Conservation (phyloP, 768 basidiomycete genomes). For the Suillus hirtellus region DNA sequence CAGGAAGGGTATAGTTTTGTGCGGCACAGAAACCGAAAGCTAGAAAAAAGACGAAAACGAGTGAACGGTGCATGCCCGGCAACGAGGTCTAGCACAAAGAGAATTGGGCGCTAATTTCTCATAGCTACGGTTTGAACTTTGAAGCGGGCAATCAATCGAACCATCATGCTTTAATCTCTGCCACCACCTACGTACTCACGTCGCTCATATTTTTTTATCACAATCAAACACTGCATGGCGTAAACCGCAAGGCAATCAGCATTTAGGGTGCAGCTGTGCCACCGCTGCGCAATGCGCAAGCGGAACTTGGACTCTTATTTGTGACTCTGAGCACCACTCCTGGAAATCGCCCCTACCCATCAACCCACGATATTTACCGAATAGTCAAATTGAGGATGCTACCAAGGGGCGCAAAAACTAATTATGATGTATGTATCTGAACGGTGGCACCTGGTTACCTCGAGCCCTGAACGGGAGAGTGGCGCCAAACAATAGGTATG, state of each 20-base stretch:
- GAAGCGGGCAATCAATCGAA: neutral
- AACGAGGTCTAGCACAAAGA: conserved; percentile 1
- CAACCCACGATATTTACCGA: neutral
- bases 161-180: neutral
- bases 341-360: neutral
- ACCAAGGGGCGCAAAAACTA: neutral
- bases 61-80: conserved; percentile 4
- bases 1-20: neutral
- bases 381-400: neutral
- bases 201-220: neutral
- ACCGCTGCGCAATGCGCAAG: neutral
- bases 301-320: neutral
- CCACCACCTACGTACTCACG: neutral
- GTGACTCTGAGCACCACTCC: neutral
- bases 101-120: conserved; percentile 3
- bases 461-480: neutral
- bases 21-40: neutral
- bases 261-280: neutral
- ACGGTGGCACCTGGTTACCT: neutral
- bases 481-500: neutral
- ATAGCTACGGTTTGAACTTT: neutral
- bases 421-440: neutral
- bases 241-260: neutral
- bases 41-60: neutral
- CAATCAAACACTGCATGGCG: neutral